Conservation (phyloP, 805 yeast species). For the Candida sphagnicola region DNA sequence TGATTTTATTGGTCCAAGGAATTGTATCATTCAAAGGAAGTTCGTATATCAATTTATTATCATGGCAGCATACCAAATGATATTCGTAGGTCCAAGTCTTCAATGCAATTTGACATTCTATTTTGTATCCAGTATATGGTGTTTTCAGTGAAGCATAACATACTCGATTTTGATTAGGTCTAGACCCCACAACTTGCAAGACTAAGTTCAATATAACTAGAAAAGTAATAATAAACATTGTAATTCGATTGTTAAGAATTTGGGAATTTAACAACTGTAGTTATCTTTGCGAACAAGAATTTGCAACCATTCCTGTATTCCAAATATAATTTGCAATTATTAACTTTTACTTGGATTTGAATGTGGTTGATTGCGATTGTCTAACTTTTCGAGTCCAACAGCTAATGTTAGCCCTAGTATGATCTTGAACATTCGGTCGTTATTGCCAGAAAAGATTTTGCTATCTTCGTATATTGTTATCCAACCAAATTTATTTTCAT, state of each 20-base stretch:
- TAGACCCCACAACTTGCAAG: not conserved
- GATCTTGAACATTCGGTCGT: constrained; percentile 49
- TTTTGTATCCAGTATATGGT: constrained; percentile 23
- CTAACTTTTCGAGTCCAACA: constrained; percentile 29
- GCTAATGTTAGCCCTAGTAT: constrained; percentile 53
- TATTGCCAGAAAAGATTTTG: constrained; percentile 14
- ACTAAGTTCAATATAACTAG: not conserved
- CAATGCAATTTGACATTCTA: constrained; percentile 20
- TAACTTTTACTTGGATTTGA: too few relatives aligned
- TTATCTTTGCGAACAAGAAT: not conserved
- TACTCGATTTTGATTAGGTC: constrained; percentile 1
- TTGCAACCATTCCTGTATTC: not conserved
- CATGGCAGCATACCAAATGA: constrained; percentile 25
- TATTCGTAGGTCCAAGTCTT: constrained; percentile 11
- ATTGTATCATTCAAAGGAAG: constrained; percentile 13
- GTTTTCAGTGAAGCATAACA: constrained; percentile 2
- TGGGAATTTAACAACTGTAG: too few relatives aligned
- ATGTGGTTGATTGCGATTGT: too few relatives aligned
- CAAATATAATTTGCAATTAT: too few relatives aligned
- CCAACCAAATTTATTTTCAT: constrained; percentile 62
- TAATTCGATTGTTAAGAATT: too few relatives aligned
- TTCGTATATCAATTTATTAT: constrained; percentile 22
- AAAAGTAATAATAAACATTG: not conserved
- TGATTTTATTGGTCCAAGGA: constrained; percentile 20
- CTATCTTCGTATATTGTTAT: constrained; percentile 53